A percentile compares a stretch with the other conserved stretches of the same genome.
These are phyloP conservation scores for Ettlia oleoabundans DNA, from an alignment of 139 green algal species.

Conservation along the genomic window DNA sequence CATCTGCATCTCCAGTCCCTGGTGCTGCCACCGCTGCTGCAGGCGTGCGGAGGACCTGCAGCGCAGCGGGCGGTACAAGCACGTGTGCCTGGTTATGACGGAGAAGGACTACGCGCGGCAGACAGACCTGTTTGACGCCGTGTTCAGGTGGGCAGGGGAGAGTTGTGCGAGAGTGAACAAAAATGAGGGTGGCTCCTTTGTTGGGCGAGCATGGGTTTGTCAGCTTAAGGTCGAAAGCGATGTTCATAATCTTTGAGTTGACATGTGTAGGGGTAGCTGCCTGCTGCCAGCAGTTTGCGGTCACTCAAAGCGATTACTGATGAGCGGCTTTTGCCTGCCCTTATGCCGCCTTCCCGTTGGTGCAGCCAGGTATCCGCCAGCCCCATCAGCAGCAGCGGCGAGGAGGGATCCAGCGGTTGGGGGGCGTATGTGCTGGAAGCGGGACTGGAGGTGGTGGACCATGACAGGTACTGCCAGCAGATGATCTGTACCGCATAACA, in stretches of 20 bases:
- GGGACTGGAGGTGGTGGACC: constrained; percentile 38
- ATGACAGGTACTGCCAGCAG: too few relatives aligned
- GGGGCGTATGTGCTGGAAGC: constrained; percentile 52
- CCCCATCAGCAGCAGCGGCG: constrained; percentile 25
- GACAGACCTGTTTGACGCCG: constrained; percentile 39
- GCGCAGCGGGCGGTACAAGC: constrained; percentile 10
- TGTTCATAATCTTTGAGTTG: too few relatives aligned
- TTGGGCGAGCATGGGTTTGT: too few relatives aligned
- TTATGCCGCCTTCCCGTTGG: background rate
- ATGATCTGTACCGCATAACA: too few relatives aligned
- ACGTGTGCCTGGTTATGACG: constrained; percentile 50
- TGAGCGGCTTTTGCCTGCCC: background rate
- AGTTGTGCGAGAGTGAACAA: too few relatives aligned
- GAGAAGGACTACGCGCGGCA: constrained; percentile 55
- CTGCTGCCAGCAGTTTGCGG: too few relatives aligned
- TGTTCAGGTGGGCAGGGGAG: constrained; percentile 46
- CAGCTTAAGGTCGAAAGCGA: too few relatives aligned
- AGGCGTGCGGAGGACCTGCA: constrained; percentile 31
- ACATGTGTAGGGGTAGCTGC: too few relatives aligned
- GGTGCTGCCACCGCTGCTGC: background rate
- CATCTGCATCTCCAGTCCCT: background rate
- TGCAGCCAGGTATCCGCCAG: constrained; percentile 25
- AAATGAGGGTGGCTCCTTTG: background rate
- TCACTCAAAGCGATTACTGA: too few relatives aligned
- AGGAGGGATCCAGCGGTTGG: constrained; percentile 27